These are phyloP conservation scores for Pythium folliculosum DNA, from an alignment of 352 stramenopile species.

Conservation along the genomic window DNA sequence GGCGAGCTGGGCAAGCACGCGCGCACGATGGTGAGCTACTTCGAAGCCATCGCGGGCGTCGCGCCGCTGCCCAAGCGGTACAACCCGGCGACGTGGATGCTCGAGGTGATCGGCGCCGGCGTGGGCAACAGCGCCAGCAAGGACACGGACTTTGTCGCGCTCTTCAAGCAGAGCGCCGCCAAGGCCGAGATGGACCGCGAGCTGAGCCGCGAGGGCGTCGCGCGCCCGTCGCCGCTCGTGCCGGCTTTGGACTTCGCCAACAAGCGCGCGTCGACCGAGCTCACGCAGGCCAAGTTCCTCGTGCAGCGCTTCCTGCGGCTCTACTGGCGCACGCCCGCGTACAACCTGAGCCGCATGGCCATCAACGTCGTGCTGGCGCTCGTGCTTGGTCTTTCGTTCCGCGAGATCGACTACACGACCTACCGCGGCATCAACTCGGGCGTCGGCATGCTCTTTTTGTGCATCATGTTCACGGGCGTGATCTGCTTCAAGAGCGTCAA, in stretches of 20 bases:
- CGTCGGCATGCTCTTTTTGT: constrained; percentile 68
- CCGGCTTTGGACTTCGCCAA: background rate
- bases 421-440: constrained; percentile 32
- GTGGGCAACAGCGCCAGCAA: constrained; percentile 28
- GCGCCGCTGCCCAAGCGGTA: constrained; percentile 32
- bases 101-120: constrained; percentile 45
- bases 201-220: constrained; percentile 70
- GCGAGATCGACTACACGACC: constrained; percentile 23
- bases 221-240: constrained; percentile 31
- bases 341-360: constrained; percentile 60
- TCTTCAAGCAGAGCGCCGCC: constrained; percentile 20
- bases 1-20: constrained; percentile 43
- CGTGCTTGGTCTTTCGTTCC: constrained; percentile 46
- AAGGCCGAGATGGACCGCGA: constrained; percentile 46
- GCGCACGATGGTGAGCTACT: constrained; percentile 40
- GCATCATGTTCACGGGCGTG: constrained; percentile 57
- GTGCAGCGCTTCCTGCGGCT: constrained; percentile 25
- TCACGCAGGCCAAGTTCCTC: constrained; percentile 10
- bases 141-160: constrained; percentile 17
- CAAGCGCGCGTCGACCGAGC: constrained; percentile 6
- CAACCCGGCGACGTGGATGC: constrained; percentile 57
- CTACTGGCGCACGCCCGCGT: constrained; percentile 73
- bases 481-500: constrained; percentile 15
- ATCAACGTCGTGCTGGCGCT: constrained; percentile 33
- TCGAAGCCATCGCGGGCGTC: constrained; percentile 46